A percentile compares a stretch with the other conserved stretches of the same genome.
Evolutionary conservation across 208 protist species (phyloP).

Genomic region (Sergeia podlipaevii): DNA sequence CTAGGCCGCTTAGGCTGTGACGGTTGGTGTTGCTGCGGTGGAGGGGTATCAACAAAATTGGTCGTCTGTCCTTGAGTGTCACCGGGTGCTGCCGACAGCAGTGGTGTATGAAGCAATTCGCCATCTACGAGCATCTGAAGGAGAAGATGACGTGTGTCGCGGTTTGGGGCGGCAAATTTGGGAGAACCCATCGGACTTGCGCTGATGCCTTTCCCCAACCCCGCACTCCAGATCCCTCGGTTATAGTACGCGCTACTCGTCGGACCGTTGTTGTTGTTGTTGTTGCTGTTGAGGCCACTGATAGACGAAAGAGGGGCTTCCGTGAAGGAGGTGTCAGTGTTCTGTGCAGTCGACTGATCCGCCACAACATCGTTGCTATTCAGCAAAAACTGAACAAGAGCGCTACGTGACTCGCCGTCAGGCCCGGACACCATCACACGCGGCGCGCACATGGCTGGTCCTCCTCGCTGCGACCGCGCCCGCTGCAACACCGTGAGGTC

Average conservation of each 20-base stretch:
- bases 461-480: neutral
- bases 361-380: neutral
- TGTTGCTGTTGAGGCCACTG: neutral
- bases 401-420: constrained; percentile 6
- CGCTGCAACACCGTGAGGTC: constrained; percentile 12
- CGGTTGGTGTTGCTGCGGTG: too few relatives aligned
- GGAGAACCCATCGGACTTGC: neutral
- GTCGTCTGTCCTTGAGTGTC: too few relatives aligned
- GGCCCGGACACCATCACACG: constrained; percentile 17
- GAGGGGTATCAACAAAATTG: too few relatives aligned
- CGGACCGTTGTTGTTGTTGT: constrained; percentile 1
- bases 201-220: neutral
- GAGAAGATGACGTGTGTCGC: too few relatives aligned
- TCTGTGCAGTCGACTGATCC: neutral
- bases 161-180: too few relatives aligned
- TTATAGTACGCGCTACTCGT: neutral
- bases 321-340: neutral
- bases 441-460: neutral
- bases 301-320: neutral
- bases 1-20: too few relatives aligned
- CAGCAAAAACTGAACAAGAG: constrained; percentile 17
- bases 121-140: too few relatives aligned
- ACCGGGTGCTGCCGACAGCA: too few relatives aligned
- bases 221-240: neutral
- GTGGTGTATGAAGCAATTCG: too few relatives aligned